Percentiles rank a stretch among this genome's conserved stretches.
Conservation (phyloP, 2,329 filamentous ascomycete species). For the Rhexocercosporidium sp. region DNA sequence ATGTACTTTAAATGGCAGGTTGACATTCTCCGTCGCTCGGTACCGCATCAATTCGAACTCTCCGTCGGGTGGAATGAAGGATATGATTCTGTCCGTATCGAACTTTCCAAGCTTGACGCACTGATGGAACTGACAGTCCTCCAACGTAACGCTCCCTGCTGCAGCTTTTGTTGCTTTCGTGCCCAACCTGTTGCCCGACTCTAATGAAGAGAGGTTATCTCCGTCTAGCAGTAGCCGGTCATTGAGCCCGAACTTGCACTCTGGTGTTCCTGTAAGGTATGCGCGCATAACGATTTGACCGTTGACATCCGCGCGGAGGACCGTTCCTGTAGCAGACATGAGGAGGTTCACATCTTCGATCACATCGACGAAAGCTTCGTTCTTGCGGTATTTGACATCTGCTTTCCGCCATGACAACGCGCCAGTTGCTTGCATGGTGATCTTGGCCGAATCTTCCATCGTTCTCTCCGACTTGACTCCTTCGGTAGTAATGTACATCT, state of each 20-base stretch:
- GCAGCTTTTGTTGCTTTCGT: slow-evolving; percentile 94
- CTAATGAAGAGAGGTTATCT: slow-evolving; percentile 67
- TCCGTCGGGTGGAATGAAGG: slow-evolving; percentile 94
- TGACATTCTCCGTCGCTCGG: slow-evolving; percentile 97
- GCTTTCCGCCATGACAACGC: slow-evolving; percentile 96
- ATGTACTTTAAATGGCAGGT: slow-evolving; percentile 97
- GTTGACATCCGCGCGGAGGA: slow-evolving; percentile 93
- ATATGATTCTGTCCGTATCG: slow-evolving; percentile 95
- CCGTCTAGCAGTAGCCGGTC: slow-evolving; percentile 91
- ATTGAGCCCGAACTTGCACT: slow-evolving; percentile 99
- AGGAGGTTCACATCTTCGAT: slow-evolving; percentile 99
- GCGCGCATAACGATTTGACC: slow-evolving; percentile 99
- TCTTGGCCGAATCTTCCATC: slow-evolving; percentile 92
- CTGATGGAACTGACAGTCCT: slow-evolving; percentile 99
- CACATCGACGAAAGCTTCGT: slow-evolving; percentile 98
- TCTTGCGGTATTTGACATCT: slow-evolving; percentile 98
- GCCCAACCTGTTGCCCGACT: slow-evolving; percentile 77
- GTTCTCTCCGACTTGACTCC: slow-evolving; percentile 90
- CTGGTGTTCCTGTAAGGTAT: slow-evolving; percentile 93
- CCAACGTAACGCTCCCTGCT: slow-evolving; percentile 91
- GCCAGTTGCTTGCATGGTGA: slow-evolving; percentile 98
- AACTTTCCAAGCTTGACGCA: slow-evolving; percentile 98
- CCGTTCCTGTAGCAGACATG: slow-evolving; percentile 97
- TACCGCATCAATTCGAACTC: slow-evolving; percentile 99
- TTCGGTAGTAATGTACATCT: slow-evolving; percentile 99